phyloP scores from a whole-genome alignment of 768 basidiomycete species.

The Calocybe cyanea region DNA sequence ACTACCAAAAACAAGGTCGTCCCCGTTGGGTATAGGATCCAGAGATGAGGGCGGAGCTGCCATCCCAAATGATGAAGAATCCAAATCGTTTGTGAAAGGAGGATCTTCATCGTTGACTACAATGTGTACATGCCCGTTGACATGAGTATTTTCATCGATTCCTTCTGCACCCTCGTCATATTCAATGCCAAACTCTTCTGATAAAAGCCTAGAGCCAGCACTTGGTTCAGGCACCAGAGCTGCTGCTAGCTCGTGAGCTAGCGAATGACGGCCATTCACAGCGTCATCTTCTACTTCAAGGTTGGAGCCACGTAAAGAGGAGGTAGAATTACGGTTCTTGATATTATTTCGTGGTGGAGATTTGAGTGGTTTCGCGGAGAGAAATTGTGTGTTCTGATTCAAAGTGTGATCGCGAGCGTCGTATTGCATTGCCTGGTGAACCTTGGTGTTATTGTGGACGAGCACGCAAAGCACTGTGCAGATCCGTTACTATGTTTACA shows the following conservation, averaged over 20 bases:
- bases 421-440: conserved; percentile 19
- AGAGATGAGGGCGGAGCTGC: conserved; percentile 24
- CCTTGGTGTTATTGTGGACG: no score
- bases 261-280: conserved; percentile 54
- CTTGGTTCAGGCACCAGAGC: conserved; percentile 87
- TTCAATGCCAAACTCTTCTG: conserved; percentile 88
- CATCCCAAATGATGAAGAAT: conserved; percentile 24
- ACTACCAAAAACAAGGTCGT: conserved; percentile 44
- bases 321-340: conserved; percentile 42
- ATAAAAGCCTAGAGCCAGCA: conserved; percentile 69
- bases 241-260: conserved; percentile 84
- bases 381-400: conserved; percentile 26
- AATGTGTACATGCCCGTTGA: conserved; percentile 28
- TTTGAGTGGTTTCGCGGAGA: conserved; percentile 30
- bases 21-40: conserved; percentile 27
- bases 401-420: conserved; percentile 27
- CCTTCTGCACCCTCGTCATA: conserved; percentile 86
- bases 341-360: conserved; percentile 31
- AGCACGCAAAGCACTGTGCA: neutral
- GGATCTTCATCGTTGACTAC: conserved; percentile 24
- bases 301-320: conserved; percentile 43
- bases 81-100: conserved; percentile 44
- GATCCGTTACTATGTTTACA: conserved; percentile 15
- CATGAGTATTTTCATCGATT: conserved; percentile 41
- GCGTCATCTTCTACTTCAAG: conserved; percentile 37